phyloP scores from a whole-genome alignment of 2,329 filamentous ascomycete species.

The Trichocomaceae sp. region DNA sequence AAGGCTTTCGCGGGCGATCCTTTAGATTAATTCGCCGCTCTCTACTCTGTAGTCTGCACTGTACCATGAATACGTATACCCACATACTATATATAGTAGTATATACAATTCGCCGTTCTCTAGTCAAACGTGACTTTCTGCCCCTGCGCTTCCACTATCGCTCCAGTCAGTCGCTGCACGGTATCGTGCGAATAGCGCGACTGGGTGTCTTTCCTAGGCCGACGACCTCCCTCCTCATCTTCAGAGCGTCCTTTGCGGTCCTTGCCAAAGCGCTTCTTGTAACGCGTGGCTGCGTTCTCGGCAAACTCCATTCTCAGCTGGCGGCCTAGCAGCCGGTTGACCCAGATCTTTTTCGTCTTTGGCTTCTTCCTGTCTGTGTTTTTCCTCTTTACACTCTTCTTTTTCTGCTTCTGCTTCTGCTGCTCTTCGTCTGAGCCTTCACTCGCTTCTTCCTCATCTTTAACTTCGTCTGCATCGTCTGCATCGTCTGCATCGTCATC shows the following conservation, averaged over 20 bases:
- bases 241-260: slow-evolving; percentile 43
- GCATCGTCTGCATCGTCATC: no score
- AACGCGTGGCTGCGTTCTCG: slow-evolving; percentile 79
- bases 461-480: no score
- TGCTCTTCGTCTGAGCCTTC: slow-evolving; percentile 36
- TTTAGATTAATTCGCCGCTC: not conserved
- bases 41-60: not conserved
- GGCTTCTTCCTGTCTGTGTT: slow-evolving; percentile 21
- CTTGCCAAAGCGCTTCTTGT: slow-evolving; percentile 90
- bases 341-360: slow-evolving; percentile 57
- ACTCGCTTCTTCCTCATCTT: slow-evolving; percentile 47
- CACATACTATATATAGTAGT: no score
- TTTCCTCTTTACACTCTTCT: slow-evolving; percentile 4
- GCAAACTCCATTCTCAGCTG: slow-evolving; percentile 85
- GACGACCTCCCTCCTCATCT: slow-evolving; percentile 17
- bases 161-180: slow-evolving; percentile 63
- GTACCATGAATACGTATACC: no score
- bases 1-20: slow-evolving; percentile 6
- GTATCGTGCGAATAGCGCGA: slow-evolving; percentile 46
- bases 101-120: slow-evolving; percentile 3
- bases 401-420: slow-evolving; percentile 38
- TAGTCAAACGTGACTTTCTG: slow-evolving; percentile 78
- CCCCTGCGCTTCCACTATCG: slow-evolving; percentile 69
- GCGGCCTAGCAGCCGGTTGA: slow-evolving; percentile 75
- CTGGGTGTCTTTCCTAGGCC: slow-evolving; percentile 31